Evolutionary conservation across 2,329 filamentous ascomycete genomes (phyloP).

Genomic region (Aspergillus sp.): DNA sequence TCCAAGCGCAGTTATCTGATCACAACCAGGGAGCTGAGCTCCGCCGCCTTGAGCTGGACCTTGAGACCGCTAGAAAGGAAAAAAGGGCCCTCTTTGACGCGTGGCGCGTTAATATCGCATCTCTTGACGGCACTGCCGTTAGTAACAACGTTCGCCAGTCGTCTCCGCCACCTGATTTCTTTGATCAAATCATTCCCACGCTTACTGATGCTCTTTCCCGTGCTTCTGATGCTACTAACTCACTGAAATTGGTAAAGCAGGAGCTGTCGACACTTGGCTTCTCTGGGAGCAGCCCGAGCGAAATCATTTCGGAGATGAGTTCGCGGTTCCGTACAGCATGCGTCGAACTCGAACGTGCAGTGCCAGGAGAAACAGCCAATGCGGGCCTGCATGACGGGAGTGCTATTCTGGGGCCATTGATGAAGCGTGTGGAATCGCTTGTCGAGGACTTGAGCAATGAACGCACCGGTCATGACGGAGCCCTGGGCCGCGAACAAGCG

Average conservation of each 20-base stretch:
- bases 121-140: slow-evolving; percentile 16
- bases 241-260: slow-evolving; percentile 28
- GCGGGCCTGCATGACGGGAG: slow-evolving; percentile 32
- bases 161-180: slow-evolving; percentile 33
- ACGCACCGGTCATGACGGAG: slow-evolving; percentile 24
- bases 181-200: slow-evolving; percentile 30
- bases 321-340: slow-evolving; percentile 37
- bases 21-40: slow-evolving; percentile 19
- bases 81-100: slow-evolving; percentile 35
- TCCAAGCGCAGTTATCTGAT: slow-evolving; percentile 11
- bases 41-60: slow-evolving; percentile 26
- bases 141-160: slow-evolving; percentile 17
- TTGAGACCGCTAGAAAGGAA: slow-evolving; percentile 34
- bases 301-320: slow-evolving; percentile 32
- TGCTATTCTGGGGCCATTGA: slow-evolving; percentile 34
- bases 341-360: slow-evolving; percentile 36
- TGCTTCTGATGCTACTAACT: slow-evolving; percentile 32
- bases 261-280: slow-evolving; percentile 37
- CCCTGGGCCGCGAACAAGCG: slow-evolving; percentile 32
- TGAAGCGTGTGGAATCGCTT: slow-evolving; percentile 32
- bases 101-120: slow-evolving; percentile 26
- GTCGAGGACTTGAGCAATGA: slow-evolving; percentile 29
- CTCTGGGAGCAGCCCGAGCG: slow-evolving; percentile 20
- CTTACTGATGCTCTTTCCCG: slow-evolving; percentile 30
- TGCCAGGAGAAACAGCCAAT: slow-evolving; percentile 39